Conservation (phyloP, 805 yeast species). For the Zygotorulaspora sp. region DNA sequence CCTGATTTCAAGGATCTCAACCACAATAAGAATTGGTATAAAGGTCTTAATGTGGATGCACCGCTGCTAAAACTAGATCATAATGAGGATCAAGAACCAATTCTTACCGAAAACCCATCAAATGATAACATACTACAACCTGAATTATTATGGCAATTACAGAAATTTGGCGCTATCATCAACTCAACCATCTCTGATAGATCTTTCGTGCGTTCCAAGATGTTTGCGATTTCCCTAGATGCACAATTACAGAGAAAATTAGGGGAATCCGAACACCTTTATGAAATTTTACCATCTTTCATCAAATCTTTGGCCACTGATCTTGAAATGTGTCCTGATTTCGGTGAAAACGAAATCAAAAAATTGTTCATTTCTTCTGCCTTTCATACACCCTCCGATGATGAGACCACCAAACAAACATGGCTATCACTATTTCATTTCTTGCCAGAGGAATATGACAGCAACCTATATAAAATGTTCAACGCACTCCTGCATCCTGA, state of each 20-base stretch:
- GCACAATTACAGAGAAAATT: slow-evolving; percentile 19
- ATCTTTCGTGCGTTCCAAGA: slow-evolving; percentile 22
- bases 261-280: slow-evolving; percentile 26
- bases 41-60: slow-evolving; percentile 12
- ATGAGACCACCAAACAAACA: slow-evolving; percentile 22
- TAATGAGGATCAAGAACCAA: slow-evolving; percentile 5
- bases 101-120: slow-evolving; percentile 7
- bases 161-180: slow-evolving; percentile 24
- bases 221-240: slow-evolving; percentile 22
- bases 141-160: slow-evolving; percentile 29
- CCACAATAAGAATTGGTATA: slow-evolving; percentile 27
- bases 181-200: slow-evolving; percentile 22
- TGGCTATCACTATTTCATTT: slow-evolving; percentile 31
- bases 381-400: slow-evolving; percentile 20
- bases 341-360: slow-evolving; percentile 12
- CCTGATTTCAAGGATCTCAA: slow-evolving; percentile 27
- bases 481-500: slow-evolving; percentile 31
- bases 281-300: slow-evolving; percentile 29
- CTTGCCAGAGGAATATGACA: slow-evolving; percentile 34
- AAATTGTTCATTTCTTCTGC: slow-evolving; percentile 30
- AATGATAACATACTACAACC: slow-evolving; percentile 18
- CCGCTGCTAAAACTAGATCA: slow-evolving; percentile 10
- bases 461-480: slow-evolving; percentile 33
- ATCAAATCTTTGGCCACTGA: slow-evolving; percentile 26
- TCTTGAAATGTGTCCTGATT: slow-evolving; percentile 22